Evolutionary conservation across 805 yeast species (phyloP).

Genomic region (Wickerhamomyces canadensis): DNA sequence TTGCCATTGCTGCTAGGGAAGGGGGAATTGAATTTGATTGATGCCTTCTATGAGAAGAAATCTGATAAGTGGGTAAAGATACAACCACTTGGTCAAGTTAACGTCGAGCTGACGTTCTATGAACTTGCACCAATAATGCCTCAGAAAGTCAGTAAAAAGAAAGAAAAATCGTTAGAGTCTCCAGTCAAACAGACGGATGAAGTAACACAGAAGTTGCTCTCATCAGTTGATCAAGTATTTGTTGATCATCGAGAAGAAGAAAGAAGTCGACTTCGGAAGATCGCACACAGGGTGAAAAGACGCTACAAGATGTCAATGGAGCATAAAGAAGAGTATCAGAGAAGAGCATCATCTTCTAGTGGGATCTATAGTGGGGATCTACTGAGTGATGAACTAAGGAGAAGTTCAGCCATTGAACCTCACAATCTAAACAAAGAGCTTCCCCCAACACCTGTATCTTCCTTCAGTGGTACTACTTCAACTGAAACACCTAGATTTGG

Average conservation of each 20-base stretch:
- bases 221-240: slow-evolving; percentile 21
- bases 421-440: background rate
- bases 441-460: background rate
- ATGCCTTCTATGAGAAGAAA: slow-evolving; percentile 12
- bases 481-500: slow-evolving; percentile 1
- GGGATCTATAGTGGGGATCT: slow-evolving; percentile 2
- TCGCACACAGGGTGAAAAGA: slow-evolving; percentile 19
- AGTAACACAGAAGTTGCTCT: slow-evolving; percentile 8
- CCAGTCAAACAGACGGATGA: background rate
- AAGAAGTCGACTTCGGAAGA: slow-evolving; percentile 11
- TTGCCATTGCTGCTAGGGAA: slow-evolving; percentile 13
- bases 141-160: background rate
- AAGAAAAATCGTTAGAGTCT: background rate
- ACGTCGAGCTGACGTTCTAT: slow-evolving; percentile 21
- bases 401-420: background rate
- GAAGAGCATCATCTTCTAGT: slow-evolving; percentile 4
- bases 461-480: background rate
- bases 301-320: slow-evolving; percentile 13
- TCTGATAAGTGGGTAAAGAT: slow-evolving; percentile 12
- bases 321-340: slow-evolving; percentile 1
- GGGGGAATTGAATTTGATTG: slow-evolving; percentile 13
- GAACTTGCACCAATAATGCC: slow-evolving; percentile 21
- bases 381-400: background rate
- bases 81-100: slow-evolving; percentile 12
- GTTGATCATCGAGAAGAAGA: slow-evolving; percentile 19